phyloP scores from a whole-genome alignment of 129 eudicot genomes.

The Rutidosis leptorrhynchoides region DNA sequence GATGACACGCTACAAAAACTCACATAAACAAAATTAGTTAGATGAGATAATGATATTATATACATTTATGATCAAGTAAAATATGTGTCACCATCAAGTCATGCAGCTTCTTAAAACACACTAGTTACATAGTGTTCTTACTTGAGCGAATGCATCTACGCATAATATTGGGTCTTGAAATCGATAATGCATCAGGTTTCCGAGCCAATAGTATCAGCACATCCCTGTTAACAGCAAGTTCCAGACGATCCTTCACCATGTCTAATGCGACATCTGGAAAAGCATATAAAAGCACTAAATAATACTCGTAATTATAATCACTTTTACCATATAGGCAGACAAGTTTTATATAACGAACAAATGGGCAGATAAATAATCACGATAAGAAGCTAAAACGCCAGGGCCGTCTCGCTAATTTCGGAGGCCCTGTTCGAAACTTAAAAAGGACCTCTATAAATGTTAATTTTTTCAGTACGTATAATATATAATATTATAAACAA shows the following conservation, averaged over 20 bases:
- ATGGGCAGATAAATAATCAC: no score
- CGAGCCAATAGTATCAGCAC: background rate
- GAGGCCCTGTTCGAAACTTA: no score
- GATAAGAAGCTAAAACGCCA: no score
- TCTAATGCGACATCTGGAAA: background rate
- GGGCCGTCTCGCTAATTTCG: no score
- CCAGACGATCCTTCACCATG: background rate
- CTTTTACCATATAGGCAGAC: no score
- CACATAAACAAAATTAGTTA: background rate
- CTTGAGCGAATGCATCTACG: background rate
- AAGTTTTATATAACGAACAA: no score
- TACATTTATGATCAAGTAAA: background rate
- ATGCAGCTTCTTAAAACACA: background rate
- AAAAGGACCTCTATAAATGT: no score
- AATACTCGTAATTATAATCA: no score
- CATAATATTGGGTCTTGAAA: background rate
- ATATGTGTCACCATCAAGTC: background rate
- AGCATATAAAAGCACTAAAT: background rate
- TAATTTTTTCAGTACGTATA: no score
- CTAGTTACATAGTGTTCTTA: background rate
- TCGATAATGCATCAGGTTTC: background rate
- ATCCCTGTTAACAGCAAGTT: background rate
- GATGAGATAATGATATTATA: background rate
- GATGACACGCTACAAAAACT: background rate
- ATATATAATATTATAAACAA: no score